Conservation (phyloP, 2,329 filamentous ascomycete species). For the Epichloe gansuensis region DNA sequence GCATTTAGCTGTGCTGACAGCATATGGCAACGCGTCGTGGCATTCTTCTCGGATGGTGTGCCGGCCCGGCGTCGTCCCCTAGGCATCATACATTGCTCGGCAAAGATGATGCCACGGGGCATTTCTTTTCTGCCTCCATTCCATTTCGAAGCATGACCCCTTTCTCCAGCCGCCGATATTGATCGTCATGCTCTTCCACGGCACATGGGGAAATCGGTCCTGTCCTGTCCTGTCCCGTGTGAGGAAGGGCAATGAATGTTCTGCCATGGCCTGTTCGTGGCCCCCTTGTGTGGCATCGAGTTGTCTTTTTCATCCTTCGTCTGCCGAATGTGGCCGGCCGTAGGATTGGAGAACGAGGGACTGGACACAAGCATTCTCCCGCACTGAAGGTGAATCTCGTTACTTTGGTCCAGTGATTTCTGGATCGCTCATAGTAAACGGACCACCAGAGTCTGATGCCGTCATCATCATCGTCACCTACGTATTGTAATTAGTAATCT, state of each 20-base stretch:
- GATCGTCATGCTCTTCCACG: conserved; percentile 30
- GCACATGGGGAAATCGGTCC: conserved; percentile 1
- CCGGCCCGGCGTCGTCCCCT: conserved; percentile 14
- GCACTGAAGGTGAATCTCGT: conserved; percentile 29
- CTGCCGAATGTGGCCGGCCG: conserved; percentile 32
- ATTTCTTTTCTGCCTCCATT: conserved; percentile 28
- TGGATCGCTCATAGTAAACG: no score
- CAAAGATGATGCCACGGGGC: conserved; percentile 26
- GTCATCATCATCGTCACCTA: conserved; percentile 12
- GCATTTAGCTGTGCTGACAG: conserved; percentile 4
- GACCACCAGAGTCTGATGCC: conserved; percentile 4
- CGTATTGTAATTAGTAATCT: conserved; percentile 27
- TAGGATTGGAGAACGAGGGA: conserved; percentile 31
- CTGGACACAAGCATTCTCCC: conserved; percentile 29
- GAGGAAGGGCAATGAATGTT: conserved; percentile 19
- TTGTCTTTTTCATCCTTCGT: conserved; percentile 23
- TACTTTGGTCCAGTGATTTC: conserved; percentile 25
- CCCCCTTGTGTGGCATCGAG: conserved; percentile 29
- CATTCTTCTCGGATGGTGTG: conserved; percentile 18
- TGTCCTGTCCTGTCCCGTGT: conserved; percentile 12
- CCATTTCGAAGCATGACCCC: conserved; percentile 29
- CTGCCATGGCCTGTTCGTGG: conserved; percentile 21
- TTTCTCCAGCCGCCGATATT: conserved; percentile 36
- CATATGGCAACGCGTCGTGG: conserved; percentile 13
- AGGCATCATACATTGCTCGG: conserved; percentile 36